Evolutionary conservation across 2,329 filamentous ascomycete genomes (phyloP), one percentile per base, ranked within the genome.

Genomic region (Xylariomycetidae sp.): DNA sequence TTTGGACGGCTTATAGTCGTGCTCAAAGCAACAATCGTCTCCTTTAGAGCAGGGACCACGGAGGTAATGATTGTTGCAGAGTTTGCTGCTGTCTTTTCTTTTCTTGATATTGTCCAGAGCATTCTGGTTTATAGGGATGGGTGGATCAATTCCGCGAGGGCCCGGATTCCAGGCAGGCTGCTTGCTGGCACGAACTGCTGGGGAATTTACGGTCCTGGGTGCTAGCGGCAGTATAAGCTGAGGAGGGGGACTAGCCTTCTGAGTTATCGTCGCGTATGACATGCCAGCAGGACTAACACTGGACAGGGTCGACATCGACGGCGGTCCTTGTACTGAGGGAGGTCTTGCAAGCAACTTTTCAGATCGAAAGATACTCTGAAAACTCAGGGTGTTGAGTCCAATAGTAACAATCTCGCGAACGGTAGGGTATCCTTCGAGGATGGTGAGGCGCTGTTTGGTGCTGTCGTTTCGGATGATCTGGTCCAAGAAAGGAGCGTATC

Each of bases 61-160:
- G 18, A 81, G 63, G 47, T 75, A 80, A 47, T 77, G 72, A 30
- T 76, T 76, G 51, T 80, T 80, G 62, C 77, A 81, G 6, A 79
- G 58, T 54, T 80, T 80, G 40, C 70, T 66, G 44, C 57, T 59
- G 19, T 69, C 70, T 35, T 68, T 70, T 37, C 74, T 64, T 49
- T 67, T 73, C 59, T 76, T 78, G 46, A 80, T 66, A 15, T 55
- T 62, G 11, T 80, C 74, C 38, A 80, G 53, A 6, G 65, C 65
- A 2, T 51, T 40, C 27, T 56, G 48, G 36, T 67, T 70, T 15
- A 73, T 60, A 2, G 55, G 54, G 18, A 80, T 68, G 2, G 68
- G 62, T 13, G 66, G 57, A 37, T 81, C 77, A 3, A 79, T 49
- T 2, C 76, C 77, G 18, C 74, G 72, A 6, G 58, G 57, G 3